Base-by-base conservation (phyloP, 1,284 basidiomycete species). In the Cutaneotrichosporon dermatis region DNA sequence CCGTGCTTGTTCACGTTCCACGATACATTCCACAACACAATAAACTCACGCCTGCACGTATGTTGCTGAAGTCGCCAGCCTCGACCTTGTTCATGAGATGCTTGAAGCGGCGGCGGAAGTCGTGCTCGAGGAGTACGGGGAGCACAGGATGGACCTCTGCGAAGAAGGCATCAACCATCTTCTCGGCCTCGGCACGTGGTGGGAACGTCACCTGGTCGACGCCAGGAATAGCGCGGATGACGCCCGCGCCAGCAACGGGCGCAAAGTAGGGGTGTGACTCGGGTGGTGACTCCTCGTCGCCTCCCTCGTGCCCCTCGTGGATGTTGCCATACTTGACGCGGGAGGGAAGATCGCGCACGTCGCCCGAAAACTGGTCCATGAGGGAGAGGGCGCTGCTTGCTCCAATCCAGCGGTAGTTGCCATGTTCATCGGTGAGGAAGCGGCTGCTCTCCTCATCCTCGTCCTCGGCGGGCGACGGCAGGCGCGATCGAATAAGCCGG, bases 391-490 rank as follows among this genome's bases (percentile, higher is more conserved):
- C 91, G 34, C 89, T 92, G 8, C 90, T 92, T 51, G 89, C 88
- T 39, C 90, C 90, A 68, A 93, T 92, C 90, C 90, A 93, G 62
- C 90, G 85, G 80, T 89, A 86, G 76, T 92, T 90, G 25, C 90
- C 90, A 67, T 91, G 86, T 74, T 92, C 90, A 69, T 93, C 61
- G 8, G 58, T 54, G 33, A 58, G 50, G 56, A 58, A 63, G 46
- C 62, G 58, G n/a, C 56, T 45, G 13, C 44, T 44, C 54, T 81
- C 79, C 51, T 65, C 65, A 42, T 70, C 73, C 34, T 63, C 63
- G 86, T 88, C 72, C 83, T 79, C 61, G 80, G 81, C 61, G 8
- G 53, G 54, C 16, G 58, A 51, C 25, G 39, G 80, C 77, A 79
- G 58, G 67, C 79, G 48, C 8, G 54, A 55, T 5, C 45, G 46